Base-by-base conservation (phyloP, 768 basidiomycete species). In the Psilocybe sp. region DNA sequence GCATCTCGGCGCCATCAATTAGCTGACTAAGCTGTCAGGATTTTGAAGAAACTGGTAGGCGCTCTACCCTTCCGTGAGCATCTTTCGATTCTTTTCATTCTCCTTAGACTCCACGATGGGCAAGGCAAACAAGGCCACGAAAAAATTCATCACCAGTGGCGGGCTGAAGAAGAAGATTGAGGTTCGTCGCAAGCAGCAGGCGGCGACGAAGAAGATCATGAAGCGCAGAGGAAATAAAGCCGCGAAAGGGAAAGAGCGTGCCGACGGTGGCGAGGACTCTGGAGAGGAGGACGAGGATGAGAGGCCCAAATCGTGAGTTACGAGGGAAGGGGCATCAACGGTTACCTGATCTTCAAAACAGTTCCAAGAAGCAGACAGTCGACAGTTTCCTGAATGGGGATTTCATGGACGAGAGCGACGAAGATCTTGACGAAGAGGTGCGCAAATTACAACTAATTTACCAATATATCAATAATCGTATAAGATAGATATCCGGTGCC, bases 91-190 rank as follows among this genome's bases (percentile, higher is more conserved):
- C 34, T 44, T 31, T 36, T 44, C 16, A 35, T 28, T 18, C 33
- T 47, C 12, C 38, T 15, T 36, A 2, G 31, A 16, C 18, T 32
- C 37, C 18, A 32, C 28, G 5, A 51, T 51, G 50, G 50, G 50
- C 40, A 92, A 88, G 58, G 80, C 84, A 15, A 70, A 80, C 35
- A 95, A 95, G 68, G 81, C 90, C 0, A 87, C 88, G 10, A 84
- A 86, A 63, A 93, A 95, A 70, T 95, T 95, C 58, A 89, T 86
- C 8, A 75, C 89, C 3, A 92, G 89, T 51, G 95, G 95, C 1
- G 85, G 88, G 62, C 81, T 98, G 46, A 91, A 92, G 62, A 87
- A 90, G 56, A 81, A 84, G 15, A 97, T 98, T 44, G 78, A 91
- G 59, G 79, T 84, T 5, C 77, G 95, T n/a, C 80, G 85, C 50